Evolutionary conservation across 768 basidiomycete genomes (phyloP), one percentile per base, ranked within the genome.

Genomic region (Sporobolomyces roseus): DNA sequence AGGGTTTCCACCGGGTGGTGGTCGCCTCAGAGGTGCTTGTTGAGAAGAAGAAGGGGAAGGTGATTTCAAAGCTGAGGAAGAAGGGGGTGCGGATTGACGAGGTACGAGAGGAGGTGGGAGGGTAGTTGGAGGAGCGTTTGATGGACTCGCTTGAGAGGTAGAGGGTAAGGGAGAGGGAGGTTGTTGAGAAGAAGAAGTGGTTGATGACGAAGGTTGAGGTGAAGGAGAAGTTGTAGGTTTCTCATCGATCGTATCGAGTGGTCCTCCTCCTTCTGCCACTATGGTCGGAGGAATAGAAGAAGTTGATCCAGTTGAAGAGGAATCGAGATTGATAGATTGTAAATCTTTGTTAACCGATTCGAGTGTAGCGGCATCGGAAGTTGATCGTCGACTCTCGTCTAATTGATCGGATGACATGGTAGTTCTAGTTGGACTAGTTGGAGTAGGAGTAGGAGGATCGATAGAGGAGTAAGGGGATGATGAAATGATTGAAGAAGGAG

Each of bases 31-130:
- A 9, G 38, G 38, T 9, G 38, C 10, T 41, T 9, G 38, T 9
- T 41, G 9, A 9, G 38, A 14, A 23, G 45, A 46, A 21, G 45
- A 6, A 23, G 45, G 23, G 21, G 38, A 9, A 27, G 49, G 8
- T 8, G 25, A 27, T 29, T n/a, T n/a, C n/a, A n/a, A n/a, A n/a
- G 49, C n/a, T 27, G 52, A 19, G 13, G 32, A 33, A 53, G 52
- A 32, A 33, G 52, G 52, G 32, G 64, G 64, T 1, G 64, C 56
- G 3, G 56, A 33, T 13, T 58, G 56, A 30, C 64, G 49, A 13
- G 64, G 56, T 6, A 33, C 21, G 23, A 60, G 49, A 0, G 56
- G 54, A 19, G 56, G 64, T 4, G 56, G 46, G 4, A 41, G 36
- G 29, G 45, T 8, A 30, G 59, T 23, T 46, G 30, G 4, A 27